These are phyloP conservation scores for Alternaria novae-zelandiae DNA, from an alignment of 2,329 filamentous ascomycete genomes.

Conservation along the genomic window DNA sequence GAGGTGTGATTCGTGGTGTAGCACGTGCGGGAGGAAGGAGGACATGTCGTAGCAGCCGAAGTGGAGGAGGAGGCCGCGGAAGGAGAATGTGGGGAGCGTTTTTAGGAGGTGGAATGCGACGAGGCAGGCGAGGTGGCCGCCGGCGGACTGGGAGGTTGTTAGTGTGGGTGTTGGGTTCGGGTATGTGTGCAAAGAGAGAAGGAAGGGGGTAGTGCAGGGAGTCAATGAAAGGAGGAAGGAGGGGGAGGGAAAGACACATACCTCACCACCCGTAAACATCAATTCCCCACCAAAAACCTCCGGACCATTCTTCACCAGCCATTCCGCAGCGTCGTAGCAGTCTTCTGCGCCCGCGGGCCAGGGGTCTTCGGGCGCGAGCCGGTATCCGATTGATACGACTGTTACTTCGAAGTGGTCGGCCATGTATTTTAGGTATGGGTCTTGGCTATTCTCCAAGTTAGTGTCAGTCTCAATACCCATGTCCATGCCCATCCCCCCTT, in stretches of 20 bases:
- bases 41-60: constrained; percentile 61
- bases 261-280: constrained; percentile 49
- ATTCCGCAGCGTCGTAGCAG: constrained; percentile 63
- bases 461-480: neutral
- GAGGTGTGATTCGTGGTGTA: constrained; percentile 48
- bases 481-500: no score
- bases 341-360: constrained; percentile 63
- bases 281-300: constrained; percentile 52
- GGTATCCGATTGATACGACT: constrained; percentile 64
- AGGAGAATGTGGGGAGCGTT: constrained; percentile 44
- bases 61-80: constrained; percentile 60
- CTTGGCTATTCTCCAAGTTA: constrained; percentile 45
- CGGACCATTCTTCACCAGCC: constrained; percentile 58
- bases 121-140: constrained; percentile 58
- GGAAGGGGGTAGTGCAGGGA: neutral
- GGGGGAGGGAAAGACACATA: constrained; percentile 34
- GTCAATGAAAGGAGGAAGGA: neutral
- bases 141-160: constrained; percentile 51
- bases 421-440: constrained; percentile 57
- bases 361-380: constrained; percentile 65
- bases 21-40: constrained; percentile 50
- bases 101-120: constrained; percentile 57
- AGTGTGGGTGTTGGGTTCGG: neutral
- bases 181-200: neutral
- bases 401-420: constrained; percentile 58